Base-by-base conservation (phyloP, 73 alveolate genomes). In the Paramecium caudatum region DNA sequence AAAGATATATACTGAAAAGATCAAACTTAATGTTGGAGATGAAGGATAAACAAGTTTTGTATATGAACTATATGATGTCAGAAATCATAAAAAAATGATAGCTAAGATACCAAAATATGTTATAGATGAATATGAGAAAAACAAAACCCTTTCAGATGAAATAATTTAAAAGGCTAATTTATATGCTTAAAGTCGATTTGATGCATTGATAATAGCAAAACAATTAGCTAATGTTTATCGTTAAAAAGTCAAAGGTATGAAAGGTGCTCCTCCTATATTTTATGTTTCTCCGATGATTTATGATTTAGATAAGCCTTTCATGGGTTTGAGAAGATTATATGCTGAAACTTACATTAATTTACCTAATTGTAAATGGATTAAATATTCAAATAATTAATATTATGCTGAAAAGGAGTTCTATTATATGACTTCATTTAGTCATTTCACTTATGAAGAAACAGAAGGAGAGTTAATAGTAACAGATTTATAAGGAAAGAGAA, bases 401-500 rank as follows among this genome's bases (percentile, higher is more conserved):
- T 36, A 27, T 47, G 16, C 4, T 1, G 21, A 27, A 3, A 15
- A 17, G 12, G 36, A 47, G 1, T 16, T 8, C 32, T 45, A 82
- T 16, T 37, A 48, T 17, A 8, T n/a, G n/a, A 17, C 74, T 16
- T 61, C 90, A 3, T 82, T 82, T n/a, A 41, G 88, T 27, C 91
- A 82, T 49, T 82, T 82, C 37, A 41, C 91, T 23, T 82, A 48
- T 49, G 43, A 47, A 21, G 87, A 30, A 47, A 47, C 91, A 10
- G 46, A 78, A 48, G 32, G 16, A 21, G 17, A 63, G 12, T 61
- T 70, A 19, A 3, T 82, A 61, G 23, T 82, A 12, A 13, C 87
- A 47, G 91, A 82, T 82, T 82, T 82, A 82, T 82, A 82, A 82
- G 91, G 91, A 0, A 47, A 47, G 30, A 15, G 13, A 9, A 47